Base-by-base conservation (phyloP, 495 filamentous ascomycete genomes). In the Aspergillus carlsbadensis region DNA sequence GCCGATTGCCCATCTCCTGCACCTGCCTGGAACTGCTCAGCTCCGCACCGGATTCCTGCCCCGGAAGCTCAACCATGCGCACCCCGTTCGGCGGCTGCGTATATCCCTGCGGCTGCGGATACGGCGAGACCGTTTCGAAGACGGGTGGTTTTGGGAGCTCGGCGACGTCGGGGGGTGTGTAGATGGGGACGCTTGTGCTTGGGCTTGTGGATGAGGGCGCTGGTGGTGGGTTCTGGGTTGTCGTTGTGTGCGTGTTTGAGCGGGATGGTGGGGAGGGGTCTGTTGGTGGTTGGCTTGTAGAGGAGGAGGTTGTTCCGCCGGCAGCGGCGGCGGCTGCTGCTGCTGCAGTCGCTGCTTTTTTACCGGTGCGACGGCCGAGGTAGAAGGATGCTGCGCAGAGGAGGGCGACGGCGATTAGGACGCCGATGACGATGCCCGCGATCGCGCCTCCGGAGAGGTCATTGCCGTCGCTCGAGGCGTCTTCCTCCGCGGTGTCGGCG, bases 341-440 rank as follows among this genome's bases (percentile, higher is more conserved):
- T 14, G 29, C 42, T 6, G 41, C 29, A 3, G 41, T 18, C 6
- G 36, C 50, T 4, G 40, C 31, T 29, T 43, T 35, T 18, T 41
- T 46, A 10, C 52, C 31, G 10, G 11, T 43, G 15, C 58, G 57
- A 52, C 60, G 53, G 14, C 59, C 57, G 11, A 64, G 33, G 31
- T 59, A 65, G 57, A 72, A 79, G 49, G 67, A 66, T 2, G 78
- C 41, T 40, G 65, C 70, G 5, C 67, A 61, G 37, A 77, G 71
- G 10, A 73, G 69, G 4, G 71, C 72, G 1, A 73, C 67, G 0
- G 67, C 73, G 11, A 75, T 42, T 1, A 74, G 54, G 41, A 67
- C 73, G 2, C 73, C 56, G 0, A 78, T 62, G 5, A 70, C 60
- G n/a, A 79, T 66, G n/a, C 67, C 67, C 2, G 64, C 65, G 51